These are phyloP conservation scores for Rhodotorula sp. DNA, from an alignment of 1,284 basidiomycete genomes.

Conservation along the genomic window DNA sequence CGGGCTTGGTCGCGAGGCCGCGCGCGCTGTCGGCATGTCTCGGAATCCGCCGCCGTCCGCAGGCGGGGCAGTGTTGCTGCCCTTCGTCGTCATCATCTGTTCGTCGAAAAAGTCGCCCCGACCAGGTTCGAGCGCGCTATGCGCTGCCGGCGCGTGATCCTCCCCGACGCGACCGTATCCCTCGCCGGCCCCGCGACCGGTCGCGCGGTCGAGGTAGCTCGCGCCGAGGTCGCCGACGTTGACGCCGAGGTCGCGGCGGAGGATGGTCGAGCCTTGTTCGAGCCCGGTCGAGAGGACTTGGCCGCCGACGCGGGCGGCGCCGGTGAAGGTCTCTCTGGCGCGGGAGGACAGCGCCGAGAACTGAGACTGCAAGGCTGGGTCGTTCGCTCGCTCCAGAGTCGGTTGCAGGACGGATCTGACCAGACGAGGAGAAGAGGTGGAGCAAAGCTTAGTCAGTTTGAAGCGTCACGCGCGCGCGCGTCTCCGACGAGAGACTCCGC, in stretches of 20 bases:
- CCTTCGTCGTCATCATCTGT: conserved; percentile 21
- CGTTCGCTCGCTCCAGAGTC: conserved; percentile 68
- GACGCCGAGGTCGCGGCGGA: conserved; percentile 67
- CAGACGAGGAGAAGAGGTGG: fast-evolving
- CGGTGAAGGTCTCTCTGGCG: conserved; percentile 62
- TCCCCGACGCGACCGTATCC: conserved; percentile 32
- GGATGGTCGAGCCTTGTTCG: conserved; percentile 56
- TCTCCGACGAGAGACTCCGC: conserved; percentile 36
- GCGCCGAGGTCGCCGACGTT: conserved; percentile 64
- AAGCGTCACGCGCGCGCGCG: not conserved
- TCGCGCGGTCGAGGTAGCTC: conserved; percentile 34
- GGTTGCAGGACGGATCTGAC: conserved; percentile 63
- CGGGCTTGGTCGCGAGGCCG: not conserved
- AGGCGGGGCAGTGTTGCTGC: not conserved
- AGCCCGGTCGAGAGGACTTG: conserved; percentile 51
- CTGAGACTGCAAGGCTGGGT: conserved; percentile 70
- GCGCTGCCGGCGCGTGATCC: conserved; percentile 12
- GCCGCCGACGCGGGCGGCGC: conserved; percentile 58
- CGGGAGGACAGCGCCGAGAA: conserved; percentile 67
- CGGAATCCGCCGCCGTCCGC: conserved; percentile 8
- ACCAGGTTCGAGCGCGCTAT: conserved; percentile 12
- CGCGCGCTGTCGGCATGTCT: conserved; percentile 12
- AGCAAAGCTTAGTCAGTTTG: not conserved
- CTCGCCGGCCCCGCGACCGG: conserved; percentile 30
- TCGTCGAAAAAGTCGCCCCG: conserved; percentile 41